A percentile compares a stretch with the other conserved stretches of the same genome.
These are phyloP conservation scores for Anthracocystis panici-leucophaei DNA, from an alignment of 1,284 basidiomycete genomes.

Conservation along the genomic window DNA sequence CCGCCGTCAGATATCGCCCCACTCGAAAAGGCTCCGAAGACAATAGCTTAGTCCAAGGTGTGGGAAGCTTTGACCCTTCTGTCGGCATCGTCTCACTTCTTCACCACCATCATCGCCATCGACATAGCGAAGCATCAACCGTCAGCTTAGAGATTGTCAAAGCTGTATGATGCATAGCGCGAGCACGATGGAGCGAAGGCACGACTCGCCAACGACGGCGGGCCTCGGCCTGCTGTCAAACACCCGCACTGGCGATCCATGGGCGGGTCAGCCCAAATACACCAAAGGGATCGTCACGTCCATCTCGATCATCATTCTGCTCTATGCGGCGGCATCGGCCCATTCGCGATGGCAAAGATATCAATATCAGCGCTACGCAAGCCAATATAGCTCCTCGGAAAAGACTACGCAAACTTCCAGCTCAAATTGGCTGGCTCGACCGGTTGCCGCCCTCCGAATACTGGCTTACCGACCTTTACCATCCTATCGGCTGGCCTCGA, in stretches of 20 bases:
- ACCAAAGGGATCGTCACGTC: slow-evolving; percentile 37
- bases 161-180: not conserved
- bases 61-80: not conserved
- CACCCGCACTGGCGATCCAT: slow-evolving; percentile 47
- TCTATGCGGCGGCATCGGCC: slow-evolving; percentile 15
- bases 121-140: not conserved
- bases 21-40: slow-evolving; percentile 7
- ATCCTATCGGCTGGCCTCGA: slow-evolving; percentile 22
- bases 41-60: not conserved
- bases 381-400: too few species aligned
- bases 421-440: slow-evolving; percentile 6
- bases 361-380: not conserved
- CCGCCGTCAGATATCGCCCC: slow-evolving; percentile 5
- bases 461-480: slow-evolving; percentile 37
- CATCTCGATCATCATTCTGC: slow-evolving; percentile 35
- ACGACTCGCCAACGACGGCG: slow-evolving; percentile 33
- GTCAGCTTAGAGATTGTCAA: not conserved
- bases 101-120: not conserved
- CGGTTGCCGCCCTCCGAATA: slow-evolving; percentile 20
- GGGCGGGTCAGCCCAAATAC: slow-evolving; percentile 51
- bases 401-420: not conserved
- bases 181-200: slow-evolving; percentile 30
- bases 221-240: slow-evolving; percentile 38
- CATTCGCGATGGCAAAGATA: slow-evolving; percentile 25
- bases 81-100: not conserved